These are phyloP conservation scores for Lactuca sativa DNA, from an alignment of 129 eudicot species.

Conservation along the genomic window DNA sequence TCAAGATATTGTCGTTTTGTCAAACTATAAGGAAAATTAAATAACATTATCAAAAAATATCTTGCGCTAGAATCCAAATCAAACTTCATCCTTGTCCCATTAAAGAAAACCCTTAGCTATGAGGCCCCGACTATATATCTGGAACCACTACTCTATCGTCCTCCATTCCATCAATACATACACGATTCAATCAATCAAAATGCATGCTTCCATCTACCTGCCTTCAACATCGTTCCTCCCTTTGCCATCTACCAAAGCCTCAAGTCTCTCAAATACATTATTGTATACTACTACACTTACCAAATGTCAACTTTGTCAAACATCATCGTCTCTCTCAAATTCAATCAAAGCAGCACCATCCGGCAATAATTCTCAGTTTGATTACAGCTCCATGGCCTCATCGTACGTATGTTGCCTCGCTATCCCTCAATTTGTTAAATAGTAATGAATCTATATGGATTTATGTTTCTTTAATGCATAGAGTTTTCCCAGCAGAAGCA, in stretches of 20 bases:
- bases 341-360: constrained; percentile 30
- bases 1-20: too few relatives aligned
- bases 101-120: constrained; percentile 30
- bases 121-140: neutral
- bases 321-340: constrained; percentile 7
- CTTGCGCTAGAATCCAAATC: constrained; percentile 26
- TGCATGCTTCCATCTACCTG: constrained; percentile 47
- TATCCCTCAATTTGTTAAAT: neutral
- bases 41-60: constrained; percentile 3
- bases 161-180: neutral
- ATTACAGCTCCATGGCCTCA: constrained; percentile 46
- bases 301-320: constrained; percentile 7
- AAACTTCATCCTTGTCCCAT: constrained; percentile 39
- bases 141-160: too few relatives aligned
- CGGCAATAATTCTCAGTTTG: constrained; percentile 26
- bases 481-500: constrained; percentile 84
- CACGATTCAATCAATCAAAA: constrained; percentile 13
- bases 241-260: constrained; percentile 12
- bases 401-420: constrained; percentile 40
- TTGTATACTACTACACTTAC: constrained; percentile 15
- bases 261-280: constrained; percentile 17
- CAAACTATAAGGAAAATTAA: too few relatives aligned
- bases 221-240: constrained; percentile 28
- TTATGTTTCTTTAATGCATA: constrained; percentile 22
- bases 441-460: too few relatives aligned